Evolutionary conservation across 345 rosid genomes (phyloP).

Genomic region (Linum tenue): DNA sequence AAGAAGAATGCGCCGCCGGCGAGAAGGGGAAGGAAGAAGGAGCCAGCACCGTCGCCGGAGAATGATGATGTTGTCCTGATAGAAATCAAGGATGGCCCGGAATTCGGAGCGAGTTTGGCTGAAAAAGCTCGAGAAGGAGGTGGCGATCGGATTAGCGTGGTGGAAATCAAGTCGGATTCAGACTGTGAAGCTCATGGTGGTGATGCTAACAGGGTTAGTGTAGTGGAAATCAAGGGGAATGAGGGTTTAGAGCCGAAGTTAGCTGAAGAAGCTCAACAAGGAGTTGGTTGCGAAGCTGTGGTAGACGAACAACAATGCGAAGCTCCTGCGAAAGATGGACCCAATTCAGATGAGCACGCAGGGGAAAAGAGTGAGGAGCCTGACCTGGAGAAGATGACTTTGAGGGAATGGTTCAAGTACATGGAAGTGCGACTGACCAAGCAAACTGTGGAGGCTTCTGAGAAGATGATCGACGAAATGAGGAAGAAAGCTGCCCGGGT

Average conservation of each 20-base stretch:
- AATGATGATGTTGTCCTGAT: too few relatives aligned
- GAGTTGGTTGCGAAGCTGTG: neutral
- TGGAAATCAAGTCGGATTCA: neutral
- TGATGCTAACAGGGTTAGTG: neutral
- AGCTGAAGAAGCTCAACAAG: neutral
- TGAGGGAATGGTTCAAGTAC: slow-evolving; percentile 58
- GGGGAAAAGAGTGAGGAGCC: slow-evolving; percentile 11
- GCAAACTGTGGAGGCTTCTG: slow-evolving; percentile 46
- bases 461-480: slow-evolving; percentile 54
- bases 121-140: neutral
- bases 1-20: neutral
- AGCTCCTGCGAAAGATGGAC: neutral
- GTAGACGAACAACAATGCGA: neutral
- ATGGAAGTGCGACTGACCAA: slow-evolving; percentile 41
- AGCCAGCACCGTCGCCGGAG: neutral
- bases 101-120: neutral
- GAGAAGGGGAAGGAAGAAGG: slow-evolving; percentile 10
- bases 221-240: neutral
- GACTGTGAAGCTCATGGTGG: neutral
- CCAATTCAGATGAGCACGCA: neutral
- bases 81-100: too few relatives aligned
- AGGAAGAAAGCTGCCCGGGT: slow-evolving; percentile 37
- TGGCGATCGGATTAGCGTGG: neutral
- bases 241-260: neutral
- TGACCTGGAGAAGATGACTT: slow-evolving; percentile 42